Evolutionary conservation across 2,329 filamentous ascomycete genomes (phyloP), one percentile per base, ranked within the genome.

Genomic region (Teratosphaeria destructans): DNA sequence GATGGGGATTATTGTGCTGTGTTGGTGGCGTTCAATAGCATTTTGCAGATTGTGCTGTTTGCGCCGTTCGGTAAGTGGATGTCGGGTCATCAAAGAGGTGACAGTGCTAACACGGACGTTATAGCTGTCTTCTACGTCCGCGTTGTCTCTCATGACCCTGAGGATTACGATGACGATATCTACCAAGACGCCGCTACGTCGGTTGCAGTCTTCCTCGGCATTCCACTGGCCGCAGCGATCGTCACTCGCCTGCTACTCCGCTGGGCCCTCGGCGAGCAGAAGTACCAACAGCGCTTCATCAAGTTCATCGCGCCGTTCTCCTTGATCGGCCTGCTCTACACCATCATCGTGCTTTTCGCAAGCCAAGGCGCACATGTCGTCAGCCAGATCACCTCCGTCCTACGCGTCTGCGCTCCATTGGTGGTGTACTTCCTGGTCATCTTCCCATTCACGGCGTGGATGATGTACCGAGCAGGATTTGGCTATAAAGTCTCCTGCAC

Each of bases 341-440:
- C 90, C 1, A 94, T 96, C 65, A 73, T 94, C 6, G 85, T 95
- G 0, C 80, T 96, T 2, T 95, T 96, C 70, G 90, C 88, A 0
- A 89, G 86, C 0, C 90, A 95, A 70, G 90, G 90, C 2, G 75
- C 76, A 26, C 84, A 85, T 56, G 89, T 94, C 1, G 86, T 93
- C 0, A 83, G 89, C 65, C 90, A 95, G 73, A 89, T 95, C 61
- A 87, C 91, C 0, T 87, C 88, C 0, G 90, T 96, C 0, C 76
- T 94, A 4, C 81, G 91, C 1, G 90, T 96, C 0, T 85, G 87
- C 0, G 89, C 90, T 0, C 91, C 91, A 0, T 75, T 96, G 49
- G 70, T 95, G 1, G 85, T 95, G 0, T 96, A 95, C 70, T 96
- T 96, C 68, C 66, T 84, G 1, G 73, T 86, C 61, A 63, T 64